Evolutionary conservation across 2,329 filamentous ascomycete genomes (phyloP).

Genomic region (Verticillium alfalfae): DNA sequence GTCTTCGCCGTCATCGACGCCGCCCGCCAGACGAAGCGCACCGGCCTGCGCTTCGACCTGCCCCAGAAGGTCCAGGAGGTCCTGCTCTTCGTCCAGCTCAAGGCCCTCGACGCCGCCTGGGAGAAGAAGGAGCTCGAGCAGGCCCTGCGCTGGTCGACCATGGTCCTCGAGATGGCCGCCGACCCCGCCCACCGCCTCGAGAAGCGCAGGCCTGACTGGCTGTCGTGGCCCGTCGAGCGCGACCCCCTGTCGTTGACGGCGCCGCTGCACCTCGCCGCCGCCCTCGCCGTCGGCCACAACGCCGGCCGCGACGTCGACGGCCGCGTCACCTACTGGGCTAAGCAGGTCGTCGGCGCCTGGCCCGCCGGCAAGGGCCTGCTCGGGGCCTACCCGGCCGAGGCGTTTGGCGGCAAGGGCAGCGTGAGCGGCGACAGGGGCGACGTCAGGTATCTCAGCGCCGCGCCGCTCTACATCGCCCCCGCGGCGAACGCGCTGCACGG

Average conservation of each 20-base stretch:
- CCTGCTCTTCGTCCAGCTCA: constrained; percentile 31
- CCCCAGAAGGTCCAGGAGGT: constrained; percentile 34
- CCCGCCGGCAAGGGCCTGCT: constrained; percentile 28
- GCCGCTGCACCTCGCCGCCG: constrained; percentile 36
- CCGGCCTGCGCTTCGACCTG: constrained; percentile 35
- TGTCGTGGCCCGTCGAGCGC: constrained; percentile 22
- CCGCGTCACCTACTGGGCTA: constrained; percentile 29
- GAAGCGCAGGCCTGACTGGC: constrained; percentile 6
- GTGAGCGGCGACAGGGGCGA: background rate
- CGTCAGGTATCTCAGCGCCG: constrained; percentile 21
- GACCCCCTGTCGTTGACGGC: constrained; percentile 38
- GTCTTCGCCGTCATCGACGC: constrained; percentile 44
- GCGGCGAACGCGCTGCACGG: constrained; percentile 35
- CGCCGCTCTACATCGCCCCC: constrained; percentile 13
- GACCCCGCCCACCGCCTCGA: constrained; percentile 29
- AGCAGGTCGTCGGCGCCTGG: constrained; percentile 32
- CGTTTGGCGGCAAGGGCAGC: constrained; percentile 16
- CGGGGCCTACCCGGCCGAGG: constrained; percentile 26
- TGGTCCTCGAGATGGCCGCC: constrained; percentile 44
- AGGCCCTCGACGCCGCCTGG: constrained; percentile 32
- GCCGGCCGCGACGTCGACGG: constrained; percentile 21
- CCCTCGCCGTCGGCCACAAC: constrained; percentile 26
- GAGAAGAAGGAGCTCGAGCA: constrained; percentile 27
- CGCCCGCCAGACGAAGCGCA: constrained; percentile 38
- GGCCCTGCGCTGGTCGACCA: constrained; percentile 38